Evolutionary conservation across 805 yeast genomes (phyloP).

Genomic region (Cyberlindnera sargentensis): DNA sequence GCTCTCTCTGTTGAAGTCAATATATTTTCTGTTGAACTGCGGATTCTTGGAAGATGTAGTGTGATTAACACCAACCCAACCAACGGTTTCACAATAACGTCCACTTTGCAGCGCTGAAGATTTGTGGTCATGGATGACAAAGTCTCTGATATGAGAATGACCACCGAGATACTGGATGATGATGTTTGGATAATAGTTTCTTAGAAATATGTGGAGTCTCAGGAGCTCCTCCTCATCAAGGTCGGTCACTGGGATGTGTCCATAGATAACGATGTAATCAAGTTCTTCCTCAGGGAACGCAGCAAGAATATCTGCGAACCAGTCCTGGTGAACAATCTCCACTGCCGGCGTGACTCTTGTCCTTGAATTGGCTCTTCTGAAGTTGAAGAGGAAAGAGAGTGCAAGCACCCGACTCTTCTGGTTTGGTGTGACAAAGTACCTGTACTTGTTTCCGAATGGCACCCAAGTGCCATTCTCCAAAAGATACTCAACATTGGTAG

Average conservation of each 20-base stretch:
- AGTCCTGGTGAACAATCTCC: slow-evolving; percentile 44
- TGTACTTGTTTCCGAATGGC: slow-evolving; percentile 61
- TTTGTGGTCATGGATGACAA: slow-evolving; percentile 53
- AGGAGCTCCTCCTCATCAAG: slow-evolving; percentile 27
- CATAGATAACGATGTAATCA: slow-evolving; percentile 65
- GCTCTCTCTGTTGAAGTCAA: slow-evolving; percentile 74
- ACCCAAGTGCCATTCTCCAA: slow-evolving; percentile 37
- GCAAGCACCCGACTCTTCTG: slow-evolving; percentile 49
- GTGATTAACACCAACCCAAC: slow-evolving; percentile 61
- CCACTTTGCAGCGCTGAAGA: slow-evolving; percentile 89
- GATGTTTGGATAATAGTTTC: slow-evolving; percentile 51
- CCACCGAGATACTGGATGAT: slow-evolving; percentile 89
- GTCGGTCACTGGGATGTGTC: slow-evolving; percentile 67
- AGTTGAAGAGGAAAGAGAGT: slow-evolving; percentile 76
- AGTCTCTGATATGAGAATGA: slow-evolving; percentile 89
- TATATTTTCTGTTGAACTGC: slow-evolving; percentile 54
- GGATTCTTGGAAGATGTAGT: slow-evolving; percentile 14
- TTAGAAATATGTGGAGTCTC: slow-evolving; percentile 35
- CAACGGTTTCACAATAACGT: slow-evolving; percentile 88
- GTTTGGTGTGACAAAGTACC: slow-evolving; percentile 58
- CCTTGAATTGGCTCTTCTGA: slow-evolving; percentile 49
- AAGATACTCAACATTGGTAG: slow-evolving; percentile 62
- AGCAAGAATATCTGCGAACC: slow-evolving; percentile 51
- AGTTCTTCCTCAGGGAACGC: slow-evolving; percentile 33
- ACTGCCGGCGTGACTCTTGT: slow-evolving; percentile 59